These are phyloP conservation scores for Exophiala sp. DNA, from an alignment of 2,329 filamentous ascomycete genomes.

Conservation along the genomic window DNA sequence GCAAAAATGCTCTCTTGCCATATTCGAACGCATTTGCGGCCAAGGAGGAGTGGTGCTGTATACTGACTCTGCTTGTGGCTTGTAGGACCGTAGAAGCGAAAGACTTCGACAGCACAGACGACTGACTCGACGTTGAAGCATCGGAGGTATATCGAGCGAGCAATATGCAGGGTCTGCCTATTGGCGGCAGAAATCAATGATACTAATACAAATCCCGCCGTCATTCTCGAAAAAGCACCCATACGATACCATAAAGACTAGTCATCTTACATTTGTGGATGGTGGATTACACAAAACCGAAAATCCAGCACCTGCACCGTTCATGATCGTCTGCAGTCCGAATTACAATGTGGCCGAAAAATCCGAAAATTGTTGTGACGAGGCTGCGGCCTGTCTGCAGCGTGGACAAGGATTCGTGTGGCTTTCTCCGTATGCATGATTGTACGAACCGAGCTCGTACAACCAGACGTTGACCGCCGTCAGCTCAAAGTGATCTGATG, in stretches of 20 bases:
- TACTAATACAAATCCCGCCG: neutral
- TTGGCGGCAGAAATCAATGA: neutral
- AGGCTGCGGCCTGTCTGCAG: slow-evolving; percentile 3
- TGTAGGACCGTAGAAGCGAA: no score
- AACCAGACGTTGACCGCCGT: neutral
- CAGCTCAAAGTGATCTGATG: no score
- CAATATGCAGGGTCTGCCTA: no score
- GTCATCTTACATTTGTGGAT: neutral
- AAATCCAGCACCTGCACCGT: neutral
- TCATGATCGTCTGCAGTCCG: neutral
- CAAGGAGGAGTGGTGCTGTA: no score
- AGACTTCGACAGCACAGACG: no score
- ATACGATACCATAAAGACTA: neutral
- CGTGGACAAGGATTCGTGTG: neutral
- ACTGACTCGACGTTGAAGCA: no score
- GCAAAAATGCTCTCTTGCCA: neutral
- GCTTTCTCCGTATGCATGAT: neutral
- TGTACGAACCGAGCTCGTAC: neutral
- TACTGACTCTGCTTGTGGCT: no score
- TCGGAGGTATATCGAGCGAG: no score
- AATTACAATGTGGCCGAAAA: slow-evolving; percentile 5
- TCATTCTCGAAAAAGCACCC: neutral
- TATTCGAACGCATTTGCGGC: no score
- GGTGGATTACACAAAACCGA: neutral
- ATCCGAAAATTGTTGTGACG: slow-evolving; percentile 8